Evolutionary conservation across 148 eudicot genomes (phyloP).

Genomic region (Vaccinium myrtillus): DNA sequence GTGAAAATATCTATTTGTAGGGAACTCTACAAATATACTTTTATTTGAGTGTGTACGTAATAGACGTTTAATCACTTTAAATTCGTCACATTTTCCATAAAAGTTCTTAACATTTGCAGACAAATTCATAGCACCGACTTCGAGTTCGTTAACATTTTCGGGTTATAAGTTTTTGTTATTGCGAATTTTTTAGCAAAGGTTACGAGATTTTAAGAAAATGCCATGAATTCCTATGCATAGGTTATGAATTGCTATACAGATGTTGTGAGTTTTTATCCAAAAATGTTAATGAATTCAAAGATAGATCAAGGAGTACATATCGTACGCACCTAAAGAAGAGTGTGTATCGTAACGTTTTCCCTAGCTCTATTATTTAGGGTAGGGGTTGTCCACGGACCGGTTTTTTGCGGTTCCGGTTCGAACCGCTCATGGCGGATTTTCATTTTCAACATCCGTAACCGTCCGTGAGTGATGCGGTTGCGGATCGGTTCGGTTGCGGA

Average conservation of each 20-base stretch:
- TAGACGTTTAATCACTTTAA: not conserved
- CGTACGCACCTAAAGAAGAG: too few species aligned
- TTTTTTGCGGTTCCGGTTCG: too few species aligned
- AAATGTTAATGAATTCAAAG: too few species aligned
- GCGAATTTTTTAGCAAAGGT: too few species aligned
- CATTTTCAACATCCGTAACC: too few species aligned
- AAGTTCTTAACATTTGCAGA: not conserved
- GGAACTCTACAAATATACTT: not conserved
- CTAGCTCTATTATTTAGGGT: too few species aligned
- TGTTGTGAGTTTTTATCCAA: not conserved
- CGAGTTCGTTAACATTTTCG: too few species aligned
- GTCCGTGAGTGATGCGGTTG: too few species aligned
- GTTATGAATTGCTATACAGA: not conserved
- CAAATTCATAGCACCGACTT: not conserved
- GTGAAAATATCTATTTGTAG: not conserved
- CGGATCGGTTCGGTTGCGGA: too few species aligned
- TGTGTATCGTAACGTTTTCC: not conserved
- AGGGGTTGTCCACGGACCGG: too few species aligned
- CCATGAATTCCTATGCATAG: not conserved
- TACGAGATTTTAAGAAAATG: not conserved
- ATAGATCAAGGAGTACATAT: not conserved
- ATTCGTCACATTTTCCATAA: not conserved
- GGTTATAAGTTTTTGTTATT: not conserved
- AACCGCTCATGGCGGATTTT: too few species aligned
- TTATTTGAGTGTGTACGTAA: not conserved